Evolutionary conservation across 2,329 filamentous ascomycete species (phyloP).

Genomic region (Scedosporium aurantiacum): DNA sequence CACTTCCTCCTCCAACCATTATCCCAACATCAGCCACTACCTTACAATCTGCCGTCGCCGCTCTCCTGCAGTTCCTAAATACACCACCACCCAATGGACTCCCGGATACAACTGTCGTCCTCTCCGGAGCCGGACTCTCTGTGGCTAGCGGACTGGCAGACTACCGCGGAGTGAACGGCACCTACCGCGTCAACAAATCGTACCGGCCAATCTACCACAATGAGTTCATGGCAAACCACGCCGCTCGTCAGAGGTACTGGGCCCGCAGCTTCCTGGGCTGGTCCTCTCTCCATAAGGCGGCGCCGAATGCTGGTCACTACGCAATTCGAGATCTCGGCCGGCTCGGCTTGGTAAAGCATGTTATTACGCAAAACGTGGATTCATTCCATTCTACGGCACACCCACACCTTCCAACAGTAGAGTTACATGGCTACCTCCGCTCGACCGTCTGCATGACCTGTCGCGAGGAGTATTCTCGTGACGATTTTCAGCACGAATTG

Average conservation of each 20-base stretch:
- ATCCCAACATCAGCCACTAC: constrained; percentile 63
- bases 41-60: constrained; percentile 61
- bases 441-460: constrained; percentile 74
- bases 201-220: constrained; percentile 89
- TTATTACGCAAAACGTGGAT: constrained; percentile 96
- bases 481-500: constrained; percentile 65
- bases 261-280: constrained; percentile 88
- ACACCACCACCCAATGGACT: constrained; percentile 41
- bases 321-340: constrained; percentile 62
- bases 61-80: constrained; percentile 66
- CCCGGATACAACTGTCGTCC: constrained; percentile 31
- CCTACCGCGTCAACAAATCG: constrained; percentile 81
- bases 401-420: constrained; percentile 61
- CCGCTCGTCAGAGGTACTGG: constrained; percentile 88
- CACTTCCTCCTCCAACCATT: constrained; percentile 63
- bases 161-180: constrained; percentile 81
- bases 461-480: constrained; percentile 56
- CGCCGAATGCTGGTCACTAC: constrained; percentile 68
- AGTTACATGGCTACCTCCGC: constrained; percentile 85
- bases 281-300: constrained; percentile 68
- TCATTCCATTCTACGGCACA: constrained; percentile 79
- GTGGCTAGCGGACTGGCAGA: constrained; percentile 89
- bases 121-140: constrained; percentile 81
- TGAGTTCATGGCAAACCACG: constrained; percentile 75
- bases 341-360: constrained; percentile 60